These are phyloP conservation scores for Alternaria triticimaculans DNA, from an alignment of 2,329 filamentous ascomycete genomes.

Conservation along the genomic window DNA sequence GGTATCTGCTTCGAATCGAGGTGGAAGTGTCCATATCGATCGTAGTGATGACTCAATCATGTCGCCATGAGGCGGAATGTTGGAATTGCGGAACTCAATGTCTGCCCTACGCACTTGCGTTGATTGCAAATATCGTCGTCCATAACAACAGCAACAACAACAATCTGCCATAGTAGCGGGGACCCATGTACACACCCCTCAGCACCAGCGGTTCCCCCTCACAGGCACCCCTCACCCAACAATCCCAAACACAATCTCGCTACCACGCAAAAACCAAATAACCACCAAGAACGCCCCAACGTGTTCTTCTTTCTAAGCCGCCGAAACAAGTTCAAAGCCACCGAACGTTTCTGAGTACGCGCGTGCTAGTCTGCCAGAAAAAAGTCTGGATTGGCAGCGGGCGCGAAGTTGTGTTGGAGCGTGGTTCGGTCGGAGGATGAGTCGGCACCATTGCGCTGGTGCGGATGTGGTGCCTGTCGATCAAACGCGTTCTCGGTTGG, in stretches of 20 bases:
- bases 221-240: background rate
- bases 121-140: background rate
- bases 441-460: background rate
- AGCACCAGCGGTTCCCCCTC: background rate
- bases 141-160: background rate
- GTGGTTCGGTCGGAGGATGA: background rate
- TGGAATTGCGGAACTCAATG: background rate
- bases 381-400: background rate
- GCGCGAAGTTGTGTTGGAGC: background rate
- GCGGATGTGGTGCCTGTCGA: conserved; percentile 11
- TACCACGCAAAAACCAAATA: background rate
- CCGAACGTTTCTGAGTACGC: background rate
- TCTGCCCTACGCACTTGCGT: background rate
- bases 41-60: background rate
- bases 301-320: background rate
- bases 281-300: background rate
- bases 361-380: background rate
- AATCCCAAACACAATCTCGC: background rate
- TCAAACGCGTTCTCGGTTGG: conserved; percentile 7
- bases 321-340: background rate
- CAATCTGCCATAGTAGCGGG: background rate
- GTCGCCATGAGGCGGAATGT: background rate
- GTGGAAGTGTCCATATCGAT: background rate
- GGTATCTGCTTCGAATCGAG: background rate
- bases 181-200: background rate